Evolutionary conservation across 2,329 filamentous ascomycete genomes (phyloP).

Genomic region (Fonsecaea pedrosoi): DNA sequence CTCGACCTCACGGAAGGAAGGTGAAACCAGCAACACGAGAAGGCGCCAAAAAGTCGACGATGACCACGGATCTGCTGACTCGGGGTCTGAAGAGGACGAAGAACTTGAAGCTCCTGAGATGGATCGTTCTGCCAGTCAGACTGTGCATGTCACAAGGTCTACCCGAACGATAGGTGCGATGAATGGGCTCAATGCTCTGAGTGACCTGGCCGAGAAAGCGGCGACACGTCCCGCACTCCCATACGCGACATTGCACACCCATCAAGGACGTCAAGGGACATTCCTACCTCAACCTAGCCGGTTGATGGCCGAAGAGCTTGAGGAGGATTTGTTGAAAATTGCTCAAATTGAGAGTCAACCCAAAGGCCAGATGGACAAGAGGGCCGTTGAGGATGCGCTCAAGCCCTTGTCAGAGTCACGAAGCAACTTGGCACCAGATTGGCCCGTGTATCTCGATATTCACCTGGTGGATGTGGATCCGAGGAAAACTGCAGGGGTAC

Average conservation of each 20-base stretch:
- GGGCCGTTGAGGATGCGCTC: conserved; percentile 47
- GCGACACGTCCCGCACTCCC: conserved; percentile 54
- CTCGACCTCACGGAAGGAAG: conserved; percentile 57
- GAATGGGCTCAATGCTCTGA: conserved; percentile 61
- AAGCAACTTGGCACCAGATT: conserved; percentile 53
- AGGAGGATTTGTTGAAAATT: conserved; percentile 54
- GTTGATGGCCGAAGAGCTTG: conserved; percentile 55
- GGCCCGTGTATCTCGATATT: conserved; percentile 52
- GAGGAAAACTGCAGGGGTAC: conserved; percentile 29
- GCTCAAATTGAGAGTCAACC: conserved; percentile 49
- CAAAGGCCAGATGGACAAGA: conserved; percentile 50
- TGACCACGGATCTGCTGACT: conserved; percentile 50
- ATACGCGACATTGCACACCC: conserved; percentile 55
- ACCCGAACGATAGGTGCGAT: conserved; percentile 57
- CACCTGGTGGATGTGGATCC: conserved; percentile 49
- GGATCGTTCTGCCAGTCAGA: conserved; percentile 66
- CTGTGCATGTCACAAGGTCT: conserved; percentile 61
- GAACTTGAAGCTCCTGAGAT: conserved; percentile 60
- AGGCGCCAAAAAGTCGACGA: conserved; percentile 50
- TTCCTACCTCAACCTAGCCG: conserved; percentile 51
- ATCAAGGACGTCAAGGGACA: conserved; percentile 49
- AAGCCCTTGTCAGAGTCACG: conserved; percentile 36
- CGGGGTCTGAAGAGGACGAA: conserved; percentile 50
- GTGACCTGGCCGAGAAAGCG: conserved; percentile 61
- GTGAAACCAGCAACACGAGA: conserved; percentile 35